Percentiles rank a stretch among this genome's conserved stretches.
These are phyloP conservation scores for Onygenales sp. DNA, from an alignment of 2,329 filamentous ascomycete species.

Conservation along the genomic window DNA sequence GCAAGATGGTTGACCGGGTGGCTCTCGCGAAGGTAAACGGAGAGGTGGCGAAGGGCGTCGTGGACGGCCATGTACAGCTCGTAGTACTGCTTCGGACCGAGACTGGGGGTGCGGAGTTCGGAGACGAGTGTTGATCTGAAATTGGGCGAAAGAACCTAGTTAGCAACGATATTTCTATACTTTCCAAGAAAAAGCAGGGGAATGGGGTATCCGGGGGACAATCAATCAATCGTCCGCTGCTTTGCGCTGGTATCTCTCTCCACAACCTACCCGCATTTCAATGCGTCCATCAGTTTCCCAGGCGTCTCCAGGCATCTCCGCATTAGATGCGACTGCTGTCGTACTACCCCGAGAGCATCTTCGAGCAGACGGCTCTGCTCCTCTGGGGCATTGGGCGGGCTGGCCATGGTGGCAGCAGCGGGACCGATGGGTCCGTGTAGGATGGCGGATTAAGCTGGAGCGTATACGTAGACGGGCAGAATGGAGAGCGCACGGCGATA, in stretches of 20 bases:
- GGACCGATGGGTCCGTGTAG: constrained; percentile 12
- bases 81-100: constrained; percentile 99
- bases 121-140: constrained; percentile 89
- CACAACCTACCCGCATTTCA: constrained; percentile 87
- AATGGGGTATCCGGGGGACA: background rate
- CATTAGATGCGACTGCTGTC: constrained; percentile 95
- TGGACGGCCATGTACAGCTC: constrained; percentile 99
- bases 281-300: constrained; percentile 97
- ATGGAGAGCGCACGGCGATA: background rate
- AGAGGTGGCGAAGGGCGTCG: constrained; percentile 91
- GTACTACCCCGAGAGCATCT: constrained; percentile 91
- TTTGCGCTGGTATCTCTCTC: background rate
- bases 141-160: constrained; percentile 9
- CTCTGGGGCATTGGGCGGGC: constrained; percentile 54
- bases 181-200: background rate
- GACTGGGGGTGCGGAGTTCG: constrained; percentile 91
- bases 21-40: constrained; percentile 91
- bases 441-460: constrained; percentile 2
- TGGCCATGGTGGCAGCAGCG: constrained; percentile 36
- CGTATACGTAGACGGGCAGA: background rate
- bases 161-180: constrained; percentile 1
- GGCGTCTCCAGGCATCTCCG: constrained; percentile 94
- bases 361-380: constrained; percentile 89
- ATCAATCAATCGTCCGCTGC: too few relatives aligned
- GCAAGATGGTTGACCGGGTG: constrained; percentile 97